These are phyloP conservation scores for Hydrangea macrophylla DNA, from an alignment of 148 eudicot species.

Conservation along the genomic window DNA sequence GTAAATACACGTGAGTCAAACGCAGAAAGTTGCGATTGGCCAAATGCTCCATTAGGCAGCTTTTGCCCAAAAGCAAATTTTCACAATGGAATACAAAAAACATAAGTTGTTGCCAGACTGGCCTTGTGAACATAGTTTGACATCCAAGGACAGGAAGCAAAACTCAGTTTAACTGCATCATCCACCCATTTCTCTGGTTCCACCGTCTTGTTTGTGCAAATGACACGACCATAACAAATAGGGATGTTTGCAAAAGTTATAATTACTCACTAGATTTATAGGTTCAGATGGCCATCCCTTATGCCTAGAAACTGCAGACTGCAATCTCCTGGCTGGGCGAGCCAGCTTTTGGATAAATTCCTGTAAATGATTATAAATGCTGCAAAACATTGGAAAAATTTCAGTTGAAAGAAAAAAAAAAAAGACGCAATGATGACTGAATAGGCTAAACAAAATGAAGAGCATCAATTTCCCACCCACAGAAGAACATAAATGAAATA, in stretches of 20 bases:
- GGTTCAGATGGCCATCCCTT: conserved; percentile 26
- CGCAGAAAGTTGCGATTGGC: too few species aligned
- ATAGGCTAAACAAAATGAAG: too few species aligned
- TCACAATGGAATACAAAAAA: too few species aligned
- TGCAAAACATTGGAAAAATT: conserved; percentile 23
- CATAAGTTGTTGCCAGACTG: too few species aligned
- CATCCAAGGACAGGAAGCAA: too few species aligned
- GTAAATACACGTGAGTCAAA: too few species aligned
- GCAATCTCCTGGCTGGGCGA: conserved; percentile 31
- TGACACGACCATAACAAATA: not conserved
- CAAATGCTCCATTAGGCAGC: too few species aligned
- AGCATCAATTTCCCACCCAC: not conserved
- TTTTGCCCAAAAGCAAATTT: too few species aligned
- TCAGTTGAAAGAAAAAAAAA: too few species aligned
- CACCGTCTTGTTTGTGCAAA: not conserved
- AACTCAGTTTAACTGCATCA: too few species aligned
- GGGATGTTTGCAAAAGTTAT: not conserved
- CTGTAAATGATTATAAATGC: conserved; percentile 62
- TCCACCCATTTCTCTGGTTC: too few species aligned
- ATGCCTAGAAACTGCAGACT: conserved; percentile 26
- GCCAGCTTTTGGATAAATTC: conserved; percentile 40
- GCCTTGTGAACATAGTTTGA: too few species aligned
- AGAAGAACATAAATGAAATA: not conserved
- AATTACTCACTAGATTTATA: conserved; percentile 40
- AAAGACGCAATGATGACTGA: not conserved